Evolutionary conservation across 1,139 yeast species (phyloP).

Genomic region (Yamadazyma diddensiae): DNA sequence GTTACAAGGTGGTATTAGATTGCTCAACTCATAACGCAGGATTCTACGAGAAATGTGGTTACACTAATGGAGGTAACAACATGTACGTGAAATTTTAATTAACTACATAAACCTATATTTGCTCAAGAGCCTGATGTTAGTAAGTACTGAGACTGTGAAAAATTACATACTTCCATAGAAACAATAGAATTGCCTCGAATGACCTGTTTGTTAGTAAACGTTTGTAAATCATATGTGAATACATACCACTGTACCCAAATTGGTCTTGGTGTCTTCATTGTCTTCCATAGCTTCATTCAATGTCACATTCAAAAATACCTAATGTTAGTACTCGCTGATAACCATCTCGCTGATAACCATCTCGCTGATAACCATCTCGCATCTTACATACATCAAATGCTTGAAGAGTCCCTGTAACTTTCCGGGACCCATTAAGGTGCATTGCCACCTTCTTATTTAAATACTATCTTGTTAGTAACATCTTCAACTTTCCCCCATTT

Average conservation of each 20-base stretch:
- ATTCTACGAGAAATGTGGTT: slow-evolving; percentile 88
- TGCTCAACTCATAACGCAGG: slow-evolving; percentile 78
- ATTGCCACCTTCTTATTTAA: slow-evolving; percentile 71
- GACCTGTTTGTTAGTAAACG: slow-evolving; percentile 34
- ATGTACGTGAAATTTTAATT: slow-evolving; percentile 40
- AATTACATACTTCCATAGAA: slow-evolving; percentile 49
- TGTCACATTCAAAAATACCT: slow-evolving; percentile 69
- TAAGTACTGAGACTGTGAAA: slow-evolving; percentile 6
- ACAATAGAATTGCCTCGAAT: slow-evolving; percentile 62
- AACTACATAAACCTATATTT: slow-evolving; percentile 17
- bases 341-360: not conserved
- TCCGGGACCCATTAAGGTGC: slow-evolving; percentile 72
- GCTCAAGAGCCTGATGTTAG: slow-evolving; percentile 32
- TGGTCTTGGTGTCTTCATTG: slow-evolving; percentile 46
- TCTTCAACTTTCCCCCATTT: not conserved
- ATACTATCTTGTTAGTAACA: slow-evolving; percentile 46
- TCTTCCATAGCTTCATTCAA: slow-evolving; percentile 66
- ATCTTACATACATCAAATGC: slow-evolving; percentile 65
- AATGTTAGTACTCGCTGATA: slow-evolving; percentile 22
- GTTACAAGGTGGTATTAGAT: slow-evolving; percentile 88
- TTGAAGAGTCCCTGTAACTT: slow-evolving; percentile 66
- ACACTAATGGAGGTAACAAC: slow-evolving; percentile 63
- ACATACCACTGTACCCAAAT: slow-evolving; percentile 55
- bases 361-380: not conserved
- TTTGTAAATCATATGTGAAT: slow-evolving; percentile 3